These are phyloP conservation scores for Citrus medica DNA, from an alignment of 345 rosid genomes.

Conservation along the genomic window DNA sequence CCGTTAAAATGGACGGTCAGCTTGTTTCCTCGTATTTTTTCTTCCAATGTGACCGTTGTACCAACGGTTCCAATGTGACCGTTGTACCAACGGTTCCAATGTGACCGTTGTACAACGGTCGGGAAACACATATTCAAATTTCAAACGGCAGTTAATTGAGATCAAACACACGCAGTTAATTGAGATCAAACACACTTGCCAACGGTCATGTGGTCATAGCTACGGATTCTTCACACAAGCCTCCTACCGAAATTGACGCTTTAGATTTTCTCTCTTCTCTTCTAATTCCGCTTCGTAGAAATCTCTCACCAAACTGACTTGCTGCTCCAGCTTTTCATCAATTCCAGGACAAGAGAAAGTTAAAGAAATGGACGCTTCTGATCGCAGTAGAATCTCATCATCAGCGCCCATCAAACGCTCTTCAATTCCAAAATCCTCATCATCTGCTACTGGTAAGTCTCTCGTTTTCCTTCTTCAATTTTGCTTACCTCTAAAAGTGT, in stretches of 20 bases:
- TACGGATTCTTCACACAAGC: neutral
- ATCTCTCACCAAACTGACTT: neutral
- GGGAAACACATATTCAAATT: neutral
- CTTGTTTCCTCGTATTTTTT: neutral
- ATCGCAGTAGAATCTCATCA: constrained; percentile 1
- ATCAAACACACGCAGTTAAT: neutral
- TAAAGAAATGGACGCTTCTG: constrained; percentile 22
- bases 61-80: constrained; percentile 13
- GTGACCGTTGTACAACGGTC: constrained; percentile 17
- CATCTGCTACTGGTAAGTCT: constrained; percentile 13
- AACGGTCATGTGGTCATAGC: neutral
- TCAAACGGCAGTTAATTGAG: neutral
- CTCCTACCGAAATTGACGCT: neutral
- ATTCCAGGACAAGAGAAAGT: neutral
- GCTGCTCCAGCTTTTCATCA: neutral
- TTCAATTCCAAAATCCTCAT: neutral
- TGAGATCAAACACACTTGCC: neutral
- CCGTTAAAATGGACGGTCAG: neutral
- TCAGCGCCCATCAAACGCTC: constrained; percentile 2
- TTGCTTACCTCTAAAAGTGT: neutral
- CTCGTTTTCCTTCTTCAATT: neutral
- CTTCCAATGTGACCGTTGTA: constrained; percentile 3
- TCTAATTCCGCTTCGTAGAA: neutral
- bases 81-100: neutral
- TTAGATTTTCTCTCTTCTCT: neutral